These are phyloP conservation scores for Paecilomyces sp. DNA, from an alignment of 2,329 filamentous ascomycete genomes.

Conservation along the genomic window DNA sequence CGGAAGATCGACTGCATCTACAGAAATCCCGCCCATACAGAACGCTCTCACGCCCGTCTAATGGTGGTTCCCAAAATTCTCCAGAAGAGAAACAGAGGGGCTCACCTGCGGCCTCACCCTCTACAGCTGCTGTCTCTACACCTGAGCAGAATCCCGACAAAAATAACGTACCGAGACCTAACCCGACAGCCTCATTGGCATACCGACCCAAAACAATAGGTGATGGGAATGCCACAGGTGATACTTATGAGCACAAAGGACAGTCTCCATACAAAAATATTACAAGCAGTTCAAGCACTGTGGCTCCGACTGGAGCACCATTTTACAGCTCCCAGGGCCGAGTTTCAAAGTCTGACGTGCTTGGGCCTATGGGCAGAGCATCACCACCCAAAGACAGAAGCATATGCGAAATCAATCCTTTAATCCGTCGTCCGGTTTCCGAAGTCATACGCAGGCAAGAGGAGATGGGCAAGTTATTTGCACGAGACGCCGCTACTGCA, in stretches of 20 bases:
- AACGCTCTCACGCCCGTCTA: not conserved
- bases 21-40: not conserved
- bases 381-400: not conserved
- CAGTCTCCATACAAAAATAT: not conserved
- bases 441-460: not conserved
- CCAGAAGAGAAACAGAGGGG: not conserved
- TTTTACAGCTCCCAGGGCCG: not conserved
- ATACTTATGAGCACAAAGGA: not conserved
- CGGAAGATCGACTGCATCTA: conserved; percentile 6
- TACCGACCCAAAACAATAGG: not conserved
- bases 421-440: not conserved
- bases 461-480: not conserved
- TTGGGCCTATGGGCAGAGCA: not conserved
- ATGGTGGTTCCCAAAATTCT: not conserved
- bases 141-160: not conserved
- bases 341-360: not conserved
- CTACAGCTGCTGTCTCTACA: not conserved
- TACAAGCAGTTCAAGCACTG: not conserved
- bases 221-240: not conserved
- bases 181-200: not conserved
- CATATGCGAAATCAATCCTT: not conserved
- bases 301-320: not conserved
- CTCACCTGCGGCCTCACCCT: not conserved
- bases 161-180: not conserved
- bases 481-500: not conserved